Percentiles rank a stretch among this genome's conserved stretches.
These are phyloP conservation scores for Pyrenochaeta sp. DNA, from an alignment of 2,329 filamentous ascomycete species.

Conservation along the genomic window DNA sequence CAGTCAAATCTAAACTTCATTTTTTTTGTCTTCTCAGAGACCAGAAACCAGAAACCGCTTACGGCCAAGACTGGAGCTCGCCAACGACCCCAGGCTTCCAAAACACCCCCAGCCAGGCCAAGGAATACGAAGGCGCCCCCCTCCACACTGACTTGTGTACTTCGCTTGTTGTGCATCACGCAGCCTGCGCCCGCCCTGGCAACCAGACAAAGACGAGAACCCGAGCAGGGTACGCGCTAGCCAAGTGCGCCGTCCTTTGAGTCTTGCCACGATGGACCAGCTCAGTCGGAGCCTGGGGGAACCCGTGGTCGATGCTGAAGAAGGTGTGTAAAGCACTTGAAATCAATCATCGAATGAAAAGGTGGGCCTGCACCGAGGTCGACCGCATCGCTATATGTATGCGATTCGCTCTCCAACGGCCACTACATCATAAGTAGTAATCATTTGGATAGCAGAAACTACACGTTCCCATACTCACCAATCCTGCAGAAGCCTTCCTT, in stretches of 20 bases:
- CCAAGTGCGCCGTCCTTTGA: conserved; percentile 7
- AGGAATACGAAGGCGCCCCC: conserved; percentile 6
- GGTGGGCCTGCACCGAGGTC: conserved; percentile 21
- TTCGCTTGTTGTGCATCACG: conserved; percentile 14
- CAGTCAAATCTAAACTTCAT: neutral
- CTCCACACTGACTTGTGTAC: neutral
- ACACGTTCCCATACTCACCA: conserved; percentile 20
- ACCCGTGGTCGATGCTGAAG: conserved; percentile 65
- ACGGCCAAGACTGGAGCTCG: conserved; percentile 8
- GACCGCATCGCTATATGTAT: conserved; percentile 17
- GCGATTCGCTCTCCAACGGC: conserved; percentile 27
- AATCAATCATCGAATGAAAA: conserved; percentile 19
- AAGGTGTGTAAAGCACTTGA: conserved; percentile 57
- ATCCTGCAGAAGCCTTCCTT: conserved; percentile 77
- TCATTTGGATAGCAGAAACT: neutral
- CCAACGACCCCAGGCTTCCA: neutral
- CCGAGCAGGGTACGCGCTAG: conserved; percentile 7
- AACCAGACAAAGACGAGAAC: conserved; percentile 6
- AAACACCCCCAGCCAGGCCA: conserved; percentile 10
- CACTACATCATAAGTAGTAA: neutral
- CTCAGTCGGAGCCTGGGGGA: conserved; percentile 52
- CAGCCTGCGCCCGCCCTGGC: conserved; percentile 41
- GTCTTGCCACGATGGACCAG: conserved; percentile 23
- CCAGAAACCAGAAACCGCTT: neutral
- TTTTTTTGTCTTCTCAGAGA: neutral